Evolutionary conservation across 2,329 filamentous ascomycete genomes (phyloP).

Genomic region (Venturia asperata): DNA sequence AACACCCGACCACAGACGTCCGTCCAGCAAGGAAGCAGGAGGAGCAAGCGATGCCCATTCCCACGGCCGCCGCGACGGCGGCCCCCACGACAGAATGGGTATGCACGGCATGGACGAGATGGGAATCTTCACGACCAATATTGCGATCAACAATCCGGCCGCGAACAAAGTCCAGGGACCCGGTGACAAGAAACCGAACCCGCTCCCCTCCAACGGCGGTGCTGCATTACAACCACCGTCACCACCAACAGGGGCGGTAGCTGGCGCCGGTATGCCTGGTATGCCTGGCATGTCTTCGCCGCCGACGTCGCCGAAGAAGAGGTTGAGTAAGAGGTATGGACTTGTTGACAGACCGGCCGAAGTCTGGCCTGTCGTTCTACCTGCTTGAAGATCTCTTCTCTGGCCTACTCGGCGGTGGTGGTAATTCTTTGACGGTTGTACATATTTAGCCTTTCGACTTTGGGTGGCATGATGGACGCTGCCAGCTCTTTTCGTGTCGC

Average conservation of each 20-base stretch:
- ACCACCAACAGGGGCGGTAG: neutral
- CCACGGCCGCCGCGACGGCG: neutral
- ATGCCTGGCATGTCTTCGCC: neutral
- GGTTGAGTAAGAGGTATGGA: constrained; percentile 9
- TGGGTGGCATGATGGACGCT: too few relatives aligned
- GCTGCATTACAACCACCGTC: neutral
- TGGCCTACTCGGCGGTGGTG: too few relatives aligned
- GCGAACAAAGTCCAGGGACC: neutral
- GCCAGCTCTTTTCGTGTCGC: too few relatives aligned
- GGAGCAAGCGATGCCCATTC: neutral
- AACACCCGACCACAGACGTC: neutral
- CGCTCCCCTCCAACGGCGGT: neutral
- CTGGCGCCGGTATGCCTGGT: neutral
- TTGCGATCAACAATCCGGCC: neutral
- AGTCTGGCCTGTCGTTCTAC: neutral
- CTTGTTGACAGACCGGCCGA: neutral
- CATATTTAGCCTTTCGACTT: neutral
- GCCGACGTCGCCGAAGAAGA: neutral
- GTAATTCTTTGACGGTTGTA: too few relatives aligned
- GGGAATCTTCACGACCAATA: constrained; percentile 16
- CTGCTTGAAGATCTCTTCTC: neutral
- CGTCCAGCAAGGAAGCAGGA: neutral
- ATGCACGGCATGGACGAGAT: constrained; percentile 16
- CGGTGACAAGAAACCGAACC: neutral
- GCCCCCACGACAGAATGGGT: neutral